Base-by-base conservation (phyloP, 2,329 filamentous ascomycete species). In the Fusarium sublunatum region DNA sequence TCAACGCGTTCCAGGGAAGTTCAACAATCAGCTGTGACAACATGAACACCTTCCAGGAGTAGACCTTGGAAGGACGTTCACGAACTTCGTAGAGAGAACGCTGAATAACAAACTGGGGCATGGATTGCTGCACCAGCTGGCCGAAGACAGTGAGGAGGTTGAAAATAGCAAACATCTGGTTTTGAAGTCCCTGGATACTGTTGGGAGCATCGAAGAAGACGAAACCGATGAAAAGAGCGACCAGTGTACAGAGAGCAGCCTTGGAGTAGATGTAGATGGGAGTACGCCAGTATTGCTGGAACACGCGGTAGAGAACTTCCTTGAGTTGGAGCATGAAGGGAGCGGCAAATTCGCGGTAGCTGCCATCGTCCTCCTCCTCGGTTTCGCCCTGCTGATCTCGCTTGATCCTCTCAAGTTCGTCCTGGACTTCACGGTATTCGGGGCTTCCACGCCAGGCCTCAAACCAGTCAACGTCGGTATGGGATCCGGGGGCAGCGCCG, bases 191-290 rank as follows among this genome's bases (percentile, higher is more conserved):
- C 72, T 93, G 90, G 38, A 89, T 84, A 9, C 86, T 88, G 77
- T 88, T 88, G 28, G 87, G 86, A 1, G 90, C 87, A 36, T 86
- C 83, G 82, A 86, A 91, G 77, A 95, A 93, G 49, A 90, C 88
- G 75, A 93, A 92, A 28, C 91, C 92, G 70, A 95, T 91, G 75
- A 94, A 96, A 11, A 96, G 82, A 5, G 88, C 78, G 31, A 85
- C 78, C 13, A 88, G 76, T 24, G 84, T 78, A 72, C 88, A 92
- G 15, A 96, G 87, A 2, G 83, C 79, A 1, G 83, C 74, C 81
- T 96, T 96, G 70, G 91, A 89, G 80, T 94, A 96, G 75, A 97
- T 93, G 80, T 96, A 96, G 6, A 88, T 85, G 0, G 93, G 93
- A 1, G 89, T 93, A 58, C 93, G 90, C 92, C 93, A 96, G 83